Evolutionary conservation across 768 basidiomycete genomes (phyloP), one percentile per base, ranked within the genome.

Genomic region (Rhodocollybia butyracea): DNA sequence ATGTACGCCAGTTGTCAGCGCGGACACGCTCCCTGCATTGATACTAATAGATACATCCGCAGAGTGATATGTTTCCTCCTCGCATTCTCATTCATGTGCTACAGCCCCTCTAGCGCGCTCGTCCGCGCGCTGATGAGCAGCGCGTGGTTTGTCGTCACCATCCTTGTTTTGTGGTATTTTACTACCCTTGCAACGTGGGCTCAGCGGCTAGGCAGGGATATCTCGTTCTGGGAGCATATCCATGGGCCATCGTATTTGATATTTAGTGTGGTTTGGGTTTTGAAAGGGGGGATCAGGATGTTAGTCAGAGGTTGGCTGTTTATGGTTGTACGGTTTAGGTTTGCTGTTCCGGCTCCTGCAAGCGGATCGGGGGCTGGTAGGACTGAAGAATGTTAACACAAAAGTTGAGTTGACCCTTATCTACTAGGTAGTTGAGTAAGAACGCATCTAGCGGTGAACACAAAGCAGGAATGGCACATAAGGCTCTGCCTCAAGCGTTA

Each of bases 121-220:
- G 62, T 66, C 8, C 72, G 62, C 24, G 51, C 59, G 7, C 46
- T 72, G 3, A 67, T 73, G 1, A 76, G 70, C 6, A 52, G 53
- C 2, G 57, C 68, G 7, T 73, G 69, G 63, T 27, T 61, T 8
- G 45, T 63, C 1, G 61, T 71, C 11, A 59, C 61, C 3, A 38
- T 68, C 7, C 66, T 80, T 40, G 70, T 80, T 36, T 39, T 66
- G 2, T 83, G 78, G 76, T 76, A 76, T 55, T 72, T 81, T 32
- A 45, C 43, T 22, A 30, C 43, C 21, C 72, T 72, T 59, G 73
- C 66, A 40, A 64, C 68, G 7, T 77, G 75, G 76, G 76, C 78
- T 48, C 13, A 51, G 34, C 51, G 55, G 56, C 31, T 55, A 57
- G 57, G 50, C 54, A 47, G 50, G 41, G 11, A 46, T 32, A 13